Conservation (phyloP, 257 asterid species). For the Fraxinus cuspidata region DNA sequence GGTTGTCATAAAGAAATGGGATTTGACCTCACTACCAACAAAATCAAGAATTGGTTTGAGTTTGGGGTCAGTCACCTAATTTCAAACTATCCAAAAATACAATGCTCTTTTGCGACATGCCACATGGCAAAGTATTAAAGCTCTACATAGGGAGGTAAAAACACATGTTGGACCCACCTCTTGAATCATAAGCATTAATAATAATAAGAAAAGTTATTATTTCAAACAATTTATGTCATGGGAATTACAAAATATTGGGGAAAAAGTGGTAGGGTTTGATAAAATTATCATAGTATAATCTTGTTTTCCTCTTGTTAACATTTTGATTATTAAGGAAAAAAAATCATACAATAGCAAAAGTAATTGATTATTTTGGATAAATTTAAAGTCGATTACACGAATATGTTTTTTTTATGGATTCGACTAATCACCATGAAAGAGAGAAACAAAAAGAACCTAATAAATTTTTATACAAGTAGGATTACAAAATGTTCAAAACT, state of each 20-base stretch:
- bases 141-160: neutral
- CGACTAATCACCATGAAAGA: too few species aligned
- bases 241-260: neutral
- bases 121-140: neutral
- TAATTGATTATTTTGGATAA: too few species aligned
- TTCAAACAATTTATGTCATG: neutral
- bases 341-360: too few species aligned
- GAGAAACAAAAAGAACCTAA: too few species aligned
- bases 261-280: neutral
- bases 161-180: neutral
- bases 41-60: neutral
- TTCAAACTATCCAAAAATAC: neutral
- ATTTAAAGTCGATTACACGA: too few species aligned
- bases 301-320: neutral
- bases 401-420: too few species aligned
- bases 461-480: too few species aligned
- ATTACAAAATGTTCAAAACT: too few species aligned
- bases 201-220: neutral
- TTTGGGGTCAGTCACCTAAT: neutral
- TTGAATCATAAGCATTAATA: neutral
- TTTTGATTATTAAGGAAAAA: too few species aligned
- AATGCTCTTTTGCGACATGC: neutral
- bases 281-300: neutral
- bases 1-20: too few species aligned
- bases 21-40: neutral